These are phyloP conservation scores for Talaromyces atroroseus DNA, from an alignment of 2,329 filamentous ascomycete genomes.

Conservation along the genomic window DNA sequence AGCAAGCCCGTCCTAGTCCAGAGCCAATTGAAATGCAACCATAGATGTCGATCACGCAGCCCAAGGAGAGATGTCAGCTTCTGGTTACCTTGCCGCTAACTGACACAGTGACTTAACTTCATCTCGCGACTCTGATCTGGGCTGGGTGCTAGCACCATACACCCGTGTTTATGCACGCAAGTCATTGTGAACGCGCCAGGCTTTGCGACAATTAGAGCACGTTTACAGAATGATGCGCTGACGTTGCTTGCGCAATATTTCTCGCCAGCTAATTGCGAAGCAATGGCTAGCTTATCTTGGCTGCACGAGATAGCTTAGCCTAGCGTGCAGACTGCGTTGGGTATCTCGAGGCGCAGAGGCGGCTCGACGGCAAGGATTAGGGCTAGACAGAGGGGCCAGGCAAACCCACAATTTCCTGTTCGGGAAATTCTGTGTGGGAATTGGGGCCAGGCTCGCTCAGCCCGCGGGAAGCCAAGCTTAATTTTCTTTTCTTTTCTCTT, in stretches of 20 bases:
- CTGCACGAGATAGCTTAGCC: not conserved
- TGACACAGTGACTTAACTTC: not conserved
- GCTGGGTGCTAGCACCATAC: not conserved
- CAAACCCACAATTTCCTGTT: not conserved
- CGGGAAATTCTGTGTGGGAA: not conserved
- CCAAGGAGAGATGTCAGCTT: not conserved
- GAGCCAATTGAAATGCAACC: conserved; percentile 2
- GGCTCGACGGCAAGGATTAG: not conserved
- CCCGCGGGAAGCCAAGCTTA: not conserved
- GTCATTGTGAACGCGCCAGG: not conserved
- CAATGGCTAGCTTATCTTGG: not conserved
- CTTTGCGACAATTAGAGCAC: not conserved
- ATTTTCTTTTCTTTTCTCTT: not conserved
- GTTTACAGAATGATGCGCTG: not conserved
- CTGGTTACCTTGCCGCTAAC: not conserved
- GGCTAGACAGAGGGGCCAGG: not conserved
- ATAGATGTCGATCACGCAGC: not conserved
- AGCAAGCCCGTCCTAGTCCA: not conserved
- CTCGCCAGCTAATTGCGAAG: not conserved
- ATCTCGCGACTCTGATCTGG: not conserved
- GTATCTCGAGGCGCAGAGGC: not conserved
- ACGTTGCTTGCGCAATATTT: not conserved
- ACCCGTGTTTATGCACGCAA: not conserved
- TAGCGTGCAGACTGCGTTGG: not conserved
- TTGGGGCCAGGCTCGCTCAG: not conserved